Base-by-base conservation (phyloP, 352 stramenopile genomes). In the Pythium brachiatum region DNA sequence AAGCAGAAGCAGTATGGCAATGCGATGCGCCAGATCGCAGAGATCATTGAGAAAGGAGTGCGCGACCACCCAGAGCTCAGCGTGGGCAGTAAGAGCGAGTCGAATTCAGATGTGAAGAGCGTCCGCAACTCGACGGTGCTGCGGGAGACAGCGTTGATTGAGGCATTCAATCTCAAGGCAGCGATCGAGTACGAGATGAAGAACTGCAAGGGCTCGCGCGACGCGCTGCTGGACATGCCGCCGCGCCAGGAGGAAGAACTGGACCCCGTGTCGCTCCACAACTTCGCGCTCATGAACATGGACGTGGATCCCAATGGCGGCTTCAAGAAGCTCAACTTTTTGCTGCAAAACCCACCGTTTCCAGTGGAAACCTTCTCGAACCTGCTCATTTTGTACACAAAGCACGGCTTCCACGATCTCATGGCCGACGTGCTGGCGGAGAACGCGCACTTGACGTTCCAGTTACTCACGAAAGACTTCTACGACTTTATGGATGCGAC, bases 291-390 rank as follows among this genome's bases (percentile, higher is more conserved):
- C 27, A 92, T 98, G 74, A 93, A 97, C 70, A 97, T 98, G 81
- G 90, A 98, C 23, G 76, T 96, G 41, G 92, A 99, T 60, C 92
- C 94, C 18, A 94, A 89, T 36, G 80, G 79, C 20, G 92, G 89
- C 53, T 98, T 98, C 69, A 91, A 97, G 68, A 98, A 98, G 67
- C 79, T 99, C 50, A 97, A 97, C 57, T 98, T 96, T 44, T 55
- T 99, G n/a, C 68, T 99, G 47, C 75, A 88, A 34, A 97, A 98
- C 69, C 90, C 93, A 20, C 92, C 96, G 16, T 98, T 97, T 65
- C 95, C 96, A 0, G 89, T 97, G 5, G 94, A 98, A 62, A 98
- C 94, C 11, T 98, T 99, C 62, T 91, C 89, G 3, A 99, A 99
- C 60, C 60, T 99, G 54, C 70, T 99, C 12, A 90, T 94, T 41